These are phyloP conservation scores for Alternaria sp. DNA, from an alignment of 2,329 filamentous ascomycete genomes.

Conservation along the genomic window DNA sequence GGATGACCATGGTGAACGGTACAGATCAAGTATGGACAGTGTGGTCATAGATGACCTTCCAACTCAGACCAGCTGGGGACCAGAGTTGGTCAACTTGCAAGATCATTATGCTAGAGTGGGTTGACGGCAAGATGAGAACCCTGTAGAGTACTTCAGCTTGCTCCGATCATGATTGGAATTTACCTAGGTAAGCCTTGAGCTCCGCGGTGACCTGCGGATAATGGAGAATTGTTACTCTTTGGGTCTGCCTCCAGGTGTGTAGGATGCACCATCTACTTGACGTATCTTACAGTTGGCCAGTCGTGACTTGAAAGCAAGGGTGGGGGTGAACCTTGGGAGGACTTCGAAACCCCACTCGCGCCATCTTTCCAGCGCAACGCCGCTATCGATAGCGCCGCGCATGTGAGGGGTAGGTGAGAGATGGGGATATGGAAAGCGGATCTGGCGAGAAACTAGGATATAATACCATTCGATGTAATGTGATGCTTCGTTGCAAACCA, in stretches of 20 bases:
- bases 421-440: not conserved
- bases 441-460: not conserved
- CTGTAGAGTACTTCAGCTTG: too few species aligned
- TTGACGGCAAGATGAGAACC: too few species aligned
- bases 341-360: constrained; percentile 16
- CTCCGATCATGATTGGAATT: too few species aligned
- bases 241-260: too few species aligned
- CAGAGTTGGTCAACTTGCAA: not conserved
- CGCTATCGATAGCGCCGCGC: not conserved
- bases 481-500: not conserved
- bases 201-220: not conserved
- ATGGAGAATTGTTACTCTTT: not conserved
- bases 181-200: not conserved
- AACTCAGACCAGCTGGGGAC: not conserved
- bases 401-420: constrained; percentile 1
- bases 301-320: not conserved
- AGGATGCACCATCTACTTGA: too few species aligned
- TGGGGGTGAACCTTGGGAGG: not conserved
- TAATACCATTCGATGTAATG: not conserved
- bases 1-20: too few species aligned
- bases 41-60: not conserved
- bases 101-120: too few species aligned
- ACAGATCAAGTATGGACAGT: not conserved
- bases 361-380: constrained; percentile 14
- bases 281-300: not conserved